A percentile compares a stretch with the other conserved stretches of the same genome.
Evolutionary conservation across 768 basidiomycete genomes (phyloP).

Genomic region (Mycena vitilis): DNA sequence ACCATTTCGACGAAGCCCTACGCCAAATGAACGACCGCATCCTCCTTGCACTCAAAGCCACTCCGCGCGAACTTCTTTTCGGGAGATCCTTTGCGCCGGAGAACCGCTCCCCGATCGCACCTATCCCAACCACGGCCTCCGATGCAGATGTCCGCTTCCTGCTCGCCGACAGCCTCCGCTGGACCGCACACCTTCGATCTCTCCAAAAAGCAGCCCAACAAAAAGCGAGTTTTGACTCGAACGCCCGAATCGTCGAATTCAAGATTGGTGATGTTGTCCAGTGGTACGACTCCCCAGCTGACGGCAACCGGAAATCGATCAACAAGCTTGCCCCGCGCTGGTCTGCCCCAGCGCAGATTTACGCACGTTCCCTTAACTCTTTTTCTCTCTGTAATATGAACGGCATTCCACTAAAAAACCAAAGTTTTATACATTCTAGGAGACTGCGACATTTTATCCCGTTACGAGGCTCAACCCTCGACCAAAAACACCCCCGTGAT

Average conservation of each 20-base stretch:
- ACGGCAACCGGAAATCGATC: slow-evolving; percentile 27
- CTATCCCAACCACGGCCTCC: background rate
- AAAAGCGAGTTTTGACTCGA: slow-evolving; percentile 39
- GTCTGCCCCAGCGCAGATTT: slow-evolving; percentile 39
- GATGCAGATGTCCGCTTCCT: slow-evolving; percentile 37
- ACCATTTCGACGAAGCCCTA: slow-evolving; percentile 39
- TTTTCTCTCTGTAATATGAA: slow-evolving; percentile 37
- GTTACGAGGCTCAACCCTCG: slow-evolving; percentile 33
- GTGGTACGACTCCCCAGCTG: slow-evolving; percentile 31
- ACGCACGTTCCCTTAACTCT: slow-evolving; percentile 34
- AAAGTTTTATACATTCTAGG: slow-evolving; percentile 30
- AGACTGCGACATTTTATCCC: slow-evolving; percentile 37
- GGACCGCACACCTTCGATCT: slow-evolving; percentile 32
- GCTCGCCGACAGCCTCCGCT: slow-evolving; percentile 38
- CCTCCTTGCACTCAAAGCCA: slow-evolving; percentile 33
- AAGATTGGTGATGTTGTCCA: slow-evolving; percentile 40
- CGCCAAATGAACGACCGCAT: slow-evolving; percentile 40
- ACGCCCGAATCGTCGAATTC: slow-evolving; percentile 36
- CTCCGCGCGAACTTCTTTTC: slow-evolving; percentile 46
- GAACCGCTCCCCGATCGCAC: background rate
- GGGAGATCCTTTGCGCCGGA: slow-evolving; percentile 42
- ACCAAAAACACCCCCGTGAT: slow-evolving; percentile 29
- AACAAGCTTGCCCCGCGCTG: slow-evolving; percentile 44
- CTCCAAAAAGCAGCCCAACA: slow-evolving; percentile 33
- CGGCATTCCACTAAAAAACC: slow-evolving; percentile 32